These are phyloP conservation scores for Clonostachys chloroleuca DNA, from an alignment of 2,329 filamentous ascomycete genomes.

Conservation along the genomic window DNA sequence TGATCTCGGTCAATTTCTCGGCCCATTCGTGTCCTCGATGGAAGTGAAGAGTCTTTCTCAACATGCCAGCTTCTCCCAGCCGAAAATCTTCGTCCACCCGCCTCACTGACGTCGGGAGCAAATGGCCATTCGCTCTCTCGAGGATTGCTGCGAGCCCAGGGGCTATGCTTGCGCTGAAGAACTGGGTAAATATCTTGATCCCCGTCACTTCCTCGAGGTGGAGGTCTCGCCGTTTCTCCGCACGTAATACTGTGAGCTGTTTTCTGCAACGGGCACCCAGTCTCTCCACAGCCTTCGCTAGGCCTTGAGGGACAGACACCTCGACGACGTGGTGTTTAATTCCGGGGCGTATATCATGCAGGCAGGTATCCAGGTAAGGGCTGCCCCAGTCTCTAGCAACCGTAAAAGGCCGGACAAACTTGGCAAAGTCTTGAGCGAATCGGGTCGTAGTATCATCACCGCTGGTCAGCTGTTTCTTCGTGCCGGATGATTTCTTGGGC, in stretches of 20 bases:
- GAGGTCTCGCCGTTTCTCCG: neutral
- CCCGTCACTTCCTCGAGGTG: too few relatives aligned
- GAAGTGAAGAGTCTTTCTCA: neutral
- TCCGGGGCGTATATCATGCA: neutral
- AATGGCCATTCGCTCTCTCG: too few relatives aligned
- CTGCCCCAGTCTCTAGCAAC: neutral
- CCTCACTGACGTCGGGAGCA: too few relatives aligned
- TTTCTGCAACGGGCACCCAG: neutral
- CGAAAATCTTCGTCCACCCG: too few relatives aligned
- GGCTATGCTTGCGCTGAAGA: too few relatives aligned
- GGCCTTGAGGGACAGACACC: neutral
- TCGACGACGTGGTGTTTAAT: neutral
- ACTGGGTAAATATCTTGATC: too few relatives aligned
- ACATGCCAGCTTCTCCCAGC: neutral
- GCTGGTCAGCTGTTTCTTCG: too few relatives aligned
- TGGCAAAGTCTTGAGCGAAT: neutral
- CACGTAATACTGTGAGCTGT: neutral
- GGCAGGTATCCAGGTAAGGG: neutral
- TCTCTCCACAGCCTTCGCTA: neutral
- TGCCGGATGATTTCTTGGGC: too few relatives aligned
- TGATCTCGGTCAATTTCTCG: neutral
- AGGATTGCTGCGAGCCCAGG: too few relatives aligned
- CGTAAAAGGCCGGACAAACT: neutral
- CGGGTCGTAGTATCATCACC: neutral
- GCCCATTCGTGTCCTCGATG: neutral